A percentile compares a stretch with the other conserved stretches of the same genome.
Evolutionary conservation across 2,329 filamentous ascomycete genomes (phyloP).

Genomic region (Penicillium digitatum): DNA sequence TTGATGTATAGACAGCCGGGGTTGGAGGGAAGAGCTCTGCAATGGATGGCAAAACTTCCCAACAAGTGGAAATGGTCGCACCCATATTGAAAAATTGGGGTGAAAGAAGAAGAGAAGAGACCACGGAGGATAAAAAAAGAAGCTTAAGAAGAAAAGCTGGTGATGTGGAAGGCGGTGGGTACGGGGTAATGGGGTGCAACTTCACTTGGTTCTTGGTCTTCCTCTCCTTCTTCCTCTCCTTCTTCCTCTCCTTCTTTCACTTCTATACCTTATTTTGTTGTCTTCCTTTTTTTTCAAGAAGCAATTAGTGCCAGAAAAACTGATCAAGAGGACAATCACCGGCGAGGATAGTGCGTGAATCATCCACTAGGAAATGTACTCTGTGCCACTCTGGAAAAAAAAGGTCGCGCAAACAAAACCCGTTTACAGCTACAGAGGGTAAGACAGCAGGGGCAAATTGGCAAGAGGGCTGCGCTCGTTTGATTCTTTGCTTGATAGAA

Average conservation of each 20-base stretch:
- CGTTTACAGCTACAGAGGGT: neutral
- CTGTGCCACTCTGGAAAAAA: neutral
- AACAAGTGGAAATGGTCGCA: constrained; percentile 19
- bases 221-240: neutral
- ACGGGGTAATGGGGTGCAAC: neutral
- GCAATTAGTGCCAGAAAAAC: neutral
- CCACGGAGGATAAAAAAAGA: neutral
- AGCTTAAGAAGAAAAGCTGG: neutral
- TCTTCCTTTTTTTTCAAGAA: neutral
- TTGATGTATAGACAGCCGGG: constrained; percentile 36
- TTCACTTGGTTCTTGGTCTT: neutral
- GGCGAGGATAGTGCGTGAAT: neutral
- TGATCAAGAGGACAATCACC: neutral
- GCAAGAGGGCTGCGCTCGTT: constrained; percentile 37
- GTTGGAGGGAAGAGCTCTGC: constrained; percentile 38
- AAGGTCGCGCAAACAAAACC: neutral
- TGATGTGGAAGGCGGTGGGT: constrained; percentile 11
- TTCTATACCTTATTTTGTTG: neutral
- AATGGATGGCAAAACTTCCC: constrained; percentile 25
- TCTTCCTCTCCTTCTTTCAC: neutral
- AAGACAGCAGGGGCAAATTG: neutral
- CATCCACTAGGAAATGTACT: too few relatives aligned
- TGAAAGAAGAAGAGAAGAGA: neutral
- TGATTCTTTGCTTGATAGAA: neutral
- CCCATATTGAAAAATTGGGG: constrained; percentile 19